Evolutionary conservation across 441 rosid genomes (phyloP).

Genomic region (Euphorbia corollata): DNA sequence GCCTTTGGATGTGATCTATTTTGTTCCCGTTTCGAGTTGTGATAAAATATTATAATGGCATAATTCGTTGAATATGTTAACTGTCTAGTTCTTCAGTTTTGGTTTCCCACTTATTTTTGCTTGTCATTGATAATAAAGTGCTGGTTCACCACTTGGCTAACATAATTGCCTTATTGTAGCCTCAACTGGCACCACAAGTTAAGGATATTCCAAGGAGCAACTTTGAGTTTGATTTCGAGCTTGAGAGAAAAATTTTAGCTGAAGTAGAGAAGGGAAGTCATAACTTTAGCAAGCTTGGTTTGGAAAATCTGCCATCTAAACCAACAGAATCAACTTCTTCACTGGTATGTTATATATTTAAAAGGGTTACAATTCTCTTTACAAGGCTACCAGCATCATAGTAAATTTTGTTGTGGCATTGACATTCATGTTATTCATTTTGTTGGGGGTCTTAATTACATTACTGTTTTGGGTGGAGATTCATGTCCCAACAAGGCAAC

Average conservation of each 20-base stretch:
- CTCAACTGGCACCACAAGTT: constrained; percentile 49
- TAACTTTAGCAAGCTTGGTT: constrained; percentile 61
- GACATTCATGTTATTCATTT: not conserved
- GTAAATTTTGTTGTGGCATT: not conserved
- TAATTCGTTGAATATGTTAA: not conserved
- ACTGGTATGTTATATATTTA: constrained; percentile 30
- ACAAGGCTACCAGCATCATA: not conserved
- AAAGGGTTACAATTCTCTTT: not conserved
- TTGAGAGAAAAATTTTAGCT: constrained; percentile 65
- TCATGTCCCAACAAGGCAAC: too few relatives aligned
- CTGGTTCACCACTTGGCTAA: not conserved
- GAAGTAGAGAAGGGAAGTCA: constrained; percentile 67
- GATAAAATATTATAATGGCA: not conserved
- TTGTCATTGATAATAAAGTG: not conserved
- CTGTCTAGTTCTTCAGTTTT: not conserved
- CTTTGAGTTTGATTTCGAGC: constrained; percentile 72
- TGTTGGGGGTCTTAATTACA: not conserved
- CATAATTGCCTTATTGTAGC: constrained; percentile 37
- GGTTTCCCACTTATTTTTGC: not conserved
- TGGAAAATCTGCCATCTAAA: constrained; percentile 55
- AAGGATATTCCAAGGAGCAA: constrained; percentile 76
- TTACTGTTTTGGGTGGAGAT: too few relatives aligned
- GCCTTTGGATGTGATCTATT: not conserved
- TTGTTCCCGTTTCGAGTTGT: not conserved
- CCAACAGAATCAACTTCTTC: constrained; percentile 43